Percentiles rank a stretch among this genome's conserved stretches.
phyloP scores from a whole-genome alignment of 768 basidiomycete species.

The Tricholoma furcatifolium region DNA sequence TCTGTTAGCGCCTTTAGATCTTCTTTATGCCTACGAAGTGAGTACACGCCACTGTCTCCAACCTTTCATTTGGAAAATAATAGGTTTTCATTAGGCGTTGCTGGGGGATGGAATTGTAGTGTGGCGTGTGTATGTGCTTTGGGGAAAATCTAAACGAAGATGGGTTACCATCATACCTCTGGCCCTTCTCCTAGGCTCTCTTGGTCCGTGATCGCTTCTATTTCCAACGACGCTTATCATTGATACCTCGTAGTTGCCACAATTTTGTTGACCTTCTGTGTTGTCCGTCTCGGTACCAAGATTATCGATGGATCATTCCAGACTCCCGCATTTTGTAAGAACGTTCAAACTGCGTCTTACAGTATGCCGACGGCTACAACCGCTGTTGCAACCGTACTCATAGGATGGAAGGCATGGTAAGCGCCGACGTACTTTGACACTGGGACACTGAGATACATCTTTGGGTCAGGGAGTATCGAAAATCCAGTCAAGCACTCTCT shows the following conservation, averaged over 20 bases:
- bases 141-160: not conserved
- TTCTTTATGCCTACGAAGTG: not conserved
- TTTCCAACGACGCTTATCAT: not conserved
- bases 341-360: conserved; percentile 6
- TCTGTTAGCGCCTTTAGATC: conserved; percentile 3
- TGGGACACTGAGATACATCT: too few relatives aligned
- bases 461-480: not conserved
- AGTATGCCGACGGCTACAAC: conserved; percentile 6
- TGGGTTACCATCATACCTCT: conserved; percentile 1
- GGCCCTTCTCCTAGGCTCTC: not conserved
- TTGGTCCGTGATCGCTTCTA: not conserved
- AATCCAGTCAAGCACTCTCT: not conserved
- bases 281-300: conserved; percentile 1
- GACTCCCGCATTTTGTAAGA: conserved; percentile 10
- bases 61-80: too few relatives aligned
- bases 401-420: conserved; percentile 6
- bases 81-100: not conserved
- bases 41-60: too few relatives aligned
- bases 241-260: not conserved
- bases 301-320: conserved; percentile 10
- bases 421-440: not conserved
- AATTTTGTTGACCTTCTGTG: conserved; percentile 9
- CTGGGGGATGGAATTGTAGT: conserved; percentile 4
- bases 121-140: conserved; percentile 6
- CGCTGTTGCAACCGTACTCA: conserved; percentile 5